Evolutionary conservation across 2,329 filamentous ascomycete species (phyloP).

Genomic region (Chaetomium sp.): DNA sequence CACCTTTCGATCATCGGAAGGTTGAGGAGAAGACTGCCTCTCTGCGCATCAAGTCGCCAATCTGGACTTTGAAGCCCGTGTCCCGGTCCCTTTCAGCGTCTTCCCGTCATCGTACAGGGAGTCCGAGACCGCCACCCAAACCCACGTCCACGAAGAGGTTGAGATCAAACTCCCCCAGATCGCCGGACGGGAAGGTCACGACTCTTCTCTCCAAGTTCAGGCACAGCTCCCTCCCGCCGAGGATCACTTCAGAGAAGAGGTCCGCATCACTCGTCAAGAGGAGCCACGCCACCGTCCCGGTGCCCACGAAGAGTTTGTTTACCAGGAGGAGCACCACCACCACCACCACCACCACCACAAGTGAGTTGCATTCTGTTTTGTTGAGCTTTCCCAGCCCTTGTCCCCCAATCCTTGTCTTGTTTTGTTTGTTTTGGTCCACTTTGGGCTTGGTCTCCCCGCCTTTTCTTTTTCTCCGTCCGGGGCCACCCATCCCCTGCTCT

Average conservation of each 20-base stretch:
- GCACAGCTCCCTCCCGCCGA: slow-evolving; percentile 63
- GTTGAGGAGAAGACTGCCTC: slow-evolving; percentile 49
- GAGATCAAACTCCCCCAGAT: slow-evolving; percentile 77
- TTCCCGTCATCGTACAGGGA: slow-evolving; percentile 43
- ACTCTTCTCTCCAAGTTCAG: slow-evolving; percentile 71
- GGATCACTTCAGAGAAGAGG: slow-evolving; percentile 76
- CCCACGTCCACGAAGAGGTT: slow-evolving; percentile 83
- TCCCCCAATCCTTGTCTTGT: slow-evolving; percentile 8
- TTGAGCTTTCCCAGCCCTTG: neutral
- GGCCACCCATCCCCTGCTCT: slow-evolving; percentile 18
- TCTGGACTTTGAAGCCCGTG: slow-evolving; percentile 99
- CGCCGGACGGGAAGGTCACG: slow-evolving; percentile 98
- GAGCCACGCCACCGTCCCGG: slow-evolving; percentile 74
- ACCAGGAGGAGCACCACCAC: slow-evolving; percentile 49
- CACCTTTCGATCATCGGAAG: slow-evolving; percentile 61
- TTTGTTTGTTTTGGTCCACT: slow-evolving; percentile 20
- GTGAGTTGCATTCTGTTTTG: slow-evolving; percentile 46
- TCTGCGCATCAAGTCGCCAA: slow-evolving; percentile 75
- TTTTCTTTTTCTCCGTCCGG: slow-evolving; percentile 21
- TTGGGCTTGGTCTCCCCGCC: slow-evolving; percentile 16
- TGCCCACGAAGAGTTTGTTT: slow-evolving; percentile 55
- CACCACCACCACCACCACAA: slow-evolving; percentile 39
- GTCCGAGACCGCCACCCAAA: slow-evolving; percentile 44
- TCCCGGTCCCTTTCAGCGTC: slow-evolving; percentile 99
- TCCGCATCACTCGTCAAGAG: slow-evolving; percentile 77